These are phyloP conservation scores for Aspergillus panamensis DNA, from an alignment of 495 filamentous ascomycete species.

Conservation along the genomic window DNA sequence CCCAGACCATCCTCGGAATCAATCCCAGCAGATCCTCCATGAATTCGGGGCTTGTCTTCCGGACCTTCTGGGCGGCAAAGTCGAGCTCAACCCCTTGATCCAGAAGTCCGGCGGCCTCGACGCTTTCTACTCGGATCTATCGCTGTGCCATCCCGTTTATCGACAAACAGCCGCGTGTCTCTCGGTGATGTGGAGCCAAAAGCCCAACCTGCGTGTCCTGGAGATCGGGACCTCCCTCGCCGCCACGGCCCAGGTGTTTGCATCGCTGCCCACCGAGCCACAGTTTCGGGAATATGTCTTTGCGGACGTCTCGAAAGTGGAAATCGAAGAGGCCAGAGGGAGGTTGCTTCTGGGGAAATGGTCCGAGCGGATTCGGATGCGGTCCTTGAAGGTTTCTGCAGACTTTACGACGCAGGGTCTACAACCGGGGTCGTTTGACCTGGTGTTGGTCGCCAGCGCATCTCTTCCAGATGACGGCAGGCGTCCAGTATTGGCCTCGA, in stretches of 20 bases:
- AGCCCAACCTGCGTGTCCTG: background rate
- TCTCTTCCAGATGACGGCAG: background rate
- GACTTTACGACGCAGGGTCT: background rate
- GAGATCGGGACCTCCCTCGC: background rate
- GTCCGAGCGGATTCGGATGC: background rate
- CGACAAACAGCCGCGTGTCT: background rate
- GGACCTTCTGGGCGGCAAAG: background rate
- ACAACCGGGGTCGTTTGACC: background rate
- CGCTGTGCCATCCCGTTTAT: background rate
- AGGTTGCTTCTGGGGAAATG: background rate
- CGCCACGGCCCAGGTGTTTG: background rate
- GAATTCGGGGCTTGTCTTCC: background rate
- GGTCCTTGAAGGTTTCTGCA: background rate
- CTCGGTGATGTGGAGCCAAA: background rate
- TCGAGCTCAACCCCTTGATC: background rate
- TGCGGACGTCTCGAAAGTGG: background rate
- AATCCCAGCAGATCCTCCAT: background rate
- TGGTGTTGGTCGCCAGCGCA: background rate
- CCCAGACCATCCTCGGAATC: background rate
- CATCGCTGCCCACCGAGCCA: background rate
- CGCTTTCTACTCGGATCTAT: background rate
- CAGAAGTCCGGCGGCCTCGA: background rate
- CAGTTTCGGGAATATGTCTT: background rate
- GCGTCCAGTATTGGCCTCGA: background rate
- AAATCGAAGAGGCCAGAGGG: background rate